These are phyloP conservation scores for Boletus albobrunnescens DNA, from an alignment of 1,284 basidiomycete species.

Conservation along the genomic window DNA sequence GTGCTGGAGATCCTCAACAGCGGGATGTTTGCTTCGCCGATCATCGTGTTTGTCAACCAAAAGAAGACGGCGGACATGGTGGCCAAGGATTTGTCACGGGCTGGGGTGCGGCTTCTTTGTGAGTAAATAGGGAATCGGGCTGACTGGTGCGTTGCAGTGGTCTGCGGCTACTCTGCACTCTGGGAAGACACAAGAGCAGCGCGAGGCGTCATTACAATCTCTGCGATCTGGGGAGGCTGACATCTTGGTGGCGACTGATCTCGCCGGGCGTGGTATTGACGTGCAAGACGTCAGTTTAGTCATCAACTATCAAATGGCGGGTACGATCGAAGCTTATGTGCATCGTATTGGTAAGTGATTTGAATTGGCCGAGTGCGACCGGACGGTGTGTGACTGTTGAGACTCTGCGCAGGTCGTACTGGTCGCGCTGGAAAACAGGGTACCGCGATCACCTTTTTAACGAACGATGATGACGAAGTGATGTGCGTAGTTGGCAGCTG, in stretches of 20 bases:
- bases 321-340: conserved; percentile 93
- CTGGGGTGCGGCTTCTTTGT: conserved; percentile 52
- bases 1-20: conserved; percentile 90
- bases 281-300: conserved; percentile 94
- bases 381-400: no score
- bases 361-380: background rate
- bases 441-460: conserved; percentile 90
- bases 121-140: conserved; percentile 10
- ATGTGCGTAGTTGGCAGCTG: conserved; percentile 62
- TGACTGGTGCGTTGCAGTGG: conserved; percentile 53
- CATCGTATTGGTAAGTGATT: conserved; percentile 82
- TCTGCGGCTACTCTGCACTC: conserved; percentile 89
- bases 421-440: conserved; percentile 96
- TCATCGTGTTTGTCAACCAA: conserved; percentile 99
- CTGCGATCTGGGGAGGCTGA: conserved; percentile 82
- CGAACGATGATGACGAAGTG: conserved; percentile 94
- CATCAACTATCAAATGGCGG: conserved; percentile 97
- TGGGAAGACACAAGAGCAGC: conserved; percentile 95
- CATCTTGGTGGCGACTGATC: conserved; percentile 92
- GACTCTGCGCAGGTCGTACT: conserved; percentile 78
- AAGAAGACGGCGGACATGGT: conserved; percentile 99
- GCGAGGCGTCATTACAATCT: conserved; percentile 86
- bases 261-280: conserved; percentile 98
- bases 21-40: conserved; percentile 79
- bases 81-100: conserved; percentile 84